phyloP scores from a whole-genome alignment of 78 protist genomes.

The Tieghemostelium lacteum region DNA sequence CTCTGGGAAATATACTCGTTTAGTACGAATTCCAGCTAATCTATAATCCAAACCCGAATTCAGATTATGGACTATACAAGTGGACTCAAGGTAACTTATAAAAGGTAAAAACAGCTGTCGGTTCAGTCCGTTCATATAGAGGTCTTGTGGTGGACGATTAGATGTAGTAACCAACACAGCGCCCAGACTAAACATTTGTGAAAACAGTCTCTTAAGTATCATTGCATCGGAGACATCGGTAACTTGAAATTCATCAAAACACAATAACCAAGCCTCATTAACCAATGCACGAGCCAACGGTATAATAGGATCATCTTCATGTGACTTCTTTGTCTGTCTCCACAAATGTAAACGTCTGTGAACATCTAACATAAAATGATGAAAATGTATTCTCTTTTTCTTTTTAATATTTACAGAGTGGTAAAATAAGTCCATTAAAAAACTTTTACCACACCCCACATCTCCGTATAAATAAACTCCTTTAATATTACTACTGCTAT shows the following conservation, averaged over 20 bases:
- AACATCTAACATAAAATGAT: constrained; percentile 93
- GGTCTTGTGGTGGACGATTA: constrained; percentile 91
- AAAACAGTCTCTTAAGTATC: constrained; percentile 91
- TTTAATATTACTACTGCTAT: constrained; percentile 37
- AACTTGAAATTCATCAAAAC: constrained; percentile 96
- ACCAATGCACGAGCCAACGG: constrained; percentile 79
- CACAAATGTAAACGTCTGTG: constrained; percentile 85
- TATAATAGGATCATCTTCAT: constrained; percentile 84
- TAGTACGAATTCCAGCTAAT: constrained; percentile 46
- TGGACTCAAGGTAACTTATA: constrained; percentile 72
- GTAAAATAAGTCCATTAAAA: constrained; percentile 93
- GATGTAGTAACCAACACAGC: constrained; percentile 92
- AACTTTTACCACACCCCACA: constrained; percentile 95
- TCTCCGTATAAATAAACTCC: constrained; percentile 92
- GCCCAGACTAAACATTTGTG: constrained; percentile 84
- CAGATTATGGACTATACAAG: constrained; percentile 75
- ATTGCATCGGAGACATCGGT: constrained; percentile 96
- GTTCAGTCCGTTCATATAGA: constrained; percentile 92
- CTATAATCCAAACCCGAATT: constrained; percentile 89
- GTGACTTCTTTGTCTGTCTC: constrained; percentile 40
- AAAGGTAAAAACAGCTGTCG: constrained; percentile 91
- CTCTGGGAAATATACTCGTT: constrained; percentile 52
- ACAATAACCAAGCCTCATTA: constrained; percentile 82
- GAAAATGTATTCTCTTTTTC: constrained; percentile 92
- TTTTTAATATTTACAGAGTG: constrained; percentile 49